A percentile compares a stretch with the other conserved stretches of the same genome.
Conservation (phyloP, 2,329 filamentous ascomycete species). For the Colletotrichum siamense region DNA sequence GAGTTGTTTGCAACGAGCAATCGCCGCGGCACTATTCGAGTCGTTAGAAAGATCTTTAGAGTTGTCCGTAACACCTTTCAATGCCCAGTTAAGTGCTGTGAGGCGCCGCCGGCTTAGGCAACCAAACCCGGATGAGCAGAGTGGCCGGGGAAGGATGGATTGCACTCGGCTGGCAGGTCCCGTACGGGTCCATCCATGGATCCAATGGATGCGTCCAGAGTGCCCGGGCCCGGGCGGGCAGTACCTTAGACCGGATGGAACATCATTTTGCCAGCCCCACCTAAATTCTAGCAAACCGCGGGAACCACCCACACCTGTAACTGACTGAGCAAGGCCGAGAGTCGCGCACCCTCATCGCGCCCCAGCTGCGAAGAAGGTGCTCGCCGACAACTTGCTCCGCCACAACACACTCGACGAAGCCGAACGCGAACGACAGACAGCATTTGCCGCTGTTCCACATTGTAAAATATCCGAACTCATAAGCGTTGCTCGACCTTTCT, state of each 20-base stretch:
- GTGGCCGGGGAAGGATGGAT: neutral
- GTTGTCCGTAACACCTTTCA: neutral
- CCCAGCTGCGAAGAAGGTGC: neutral
- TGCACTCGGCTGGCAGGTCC: neutral
- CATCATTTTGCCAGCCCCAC: conserved; percentile 9
- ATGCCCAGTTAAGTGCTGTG: neutral
- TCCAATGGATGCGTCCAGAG: no score
- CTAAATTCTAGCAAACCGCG: neutral
- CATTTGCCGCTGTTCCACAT: neutral
- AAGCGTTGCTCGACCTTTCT: neutral
- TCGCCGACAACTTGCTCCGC: neutral
- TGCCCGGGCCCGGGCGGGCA: no score
- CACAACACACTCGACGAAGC: neutral
- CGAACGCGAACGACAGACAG: neutral
- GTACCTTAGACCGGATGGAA: neutral
- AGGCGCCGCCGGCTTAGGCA: neutral
- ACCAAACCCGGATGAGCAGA: neutral
- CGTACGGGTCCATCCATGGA: neutral
- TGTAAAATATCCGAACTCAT: neutral
- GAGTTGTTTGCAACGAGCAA: neutral
- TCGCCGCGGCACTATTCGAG: neutral
- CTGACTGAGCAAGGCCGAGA: neutral
- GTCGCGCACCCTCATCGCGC: conserved; percentile 1
- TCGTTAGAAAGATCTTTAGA: neutral
- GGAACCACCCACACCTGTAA: neutral